These are phyloP conservation scores for Rhynchospora pubera DNA, from an alignment of 176 grass and related monocot species.

Conservation along the genomic window DNA sequence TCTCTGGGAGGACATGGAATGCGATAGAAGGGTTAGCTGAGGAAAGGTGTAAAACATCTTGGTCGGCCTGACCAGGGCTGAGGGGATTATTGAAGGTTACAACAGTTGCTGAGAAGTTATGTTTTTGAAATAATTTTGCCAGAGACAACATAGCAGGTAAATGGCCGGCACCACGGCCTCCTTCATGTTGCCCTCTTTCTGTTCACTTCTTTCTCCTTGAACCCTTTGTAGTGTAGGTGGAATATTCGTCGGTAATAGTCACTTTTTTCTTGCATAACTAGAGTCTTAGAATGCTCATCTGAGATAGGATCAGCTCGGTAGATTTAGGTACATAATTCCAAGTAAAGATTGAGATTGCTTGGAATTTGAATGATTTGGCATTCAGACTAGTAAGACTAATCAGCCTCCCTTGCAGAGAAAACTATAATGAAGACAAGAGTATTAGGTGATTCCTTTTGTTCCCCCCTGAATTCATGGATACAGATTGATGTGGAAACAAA, in stretches of 20 bases:
- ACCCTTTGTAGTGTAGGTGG: neutral
- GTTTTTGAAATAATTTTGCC: conserved; percentile 31
- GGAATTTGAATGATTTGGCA: no score
- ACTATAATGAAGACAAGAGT: no score
- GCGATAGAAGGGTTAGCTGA: conserved; percentile 21
- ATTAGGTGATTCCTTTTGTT: no score
- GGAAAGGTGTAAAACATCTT: conserved; percentile 7
- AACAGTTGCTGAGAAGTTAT: conserved; percentile 23
- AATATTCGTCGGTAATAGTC: neutral
- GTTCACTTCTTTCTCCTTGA: neutral
- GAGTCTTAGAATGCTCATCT: no score
- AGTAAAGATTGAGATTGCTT: no score
- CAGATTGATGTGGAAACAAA: no score
- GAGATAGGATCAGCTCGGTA: no score
- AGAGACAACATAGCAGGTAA: conserved; percentile 40
- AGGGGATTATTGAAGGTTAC: conserved; percentile 21
- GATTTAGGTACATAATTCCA: no score
- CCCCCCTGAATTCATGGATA: no score
- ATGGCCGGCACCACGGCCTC: conserved; percentile 38
- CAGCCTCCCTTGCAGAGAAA: no score
- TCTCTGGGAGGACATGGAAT: conserved; percentile 39
- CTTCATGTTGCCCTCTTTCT: conserved; percentile 21
- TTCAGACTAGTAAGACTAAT: no score
- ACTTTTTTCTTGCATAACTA: no score
- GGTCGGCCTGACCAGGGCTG: neutral